Evolutionary conservation across 2,329 filamentous ascomycete species (phyloP).

Genomic region (Cytospora paraplurivora): DNA sequence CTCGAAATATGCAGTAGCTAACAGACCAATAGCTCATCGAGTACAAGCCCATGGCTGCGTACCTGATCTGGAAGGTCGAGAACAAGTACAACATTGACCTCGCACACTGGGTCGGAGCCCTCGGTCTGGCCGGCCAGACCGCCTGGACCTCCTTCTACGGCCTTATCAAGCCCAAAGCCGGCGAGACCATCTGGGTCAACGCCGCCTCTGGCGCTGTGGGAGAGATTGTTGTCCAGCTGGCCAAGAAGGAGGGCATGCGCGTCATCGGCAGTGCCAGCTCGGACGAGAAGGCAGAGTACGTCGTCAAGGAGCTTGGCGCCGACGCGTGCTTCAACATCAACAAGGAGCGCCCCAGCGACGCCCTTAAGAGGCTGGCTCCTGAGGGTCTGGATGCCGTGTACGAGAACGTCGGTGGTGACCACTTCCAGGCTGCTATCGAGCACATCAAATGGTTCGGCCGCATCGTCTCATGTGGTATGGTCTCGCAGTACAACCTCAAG

Average conservation of each 20-base stretch:
- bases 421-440: slow-evolving; percentile 59
- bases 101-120: slow-evolving; percentile 65
- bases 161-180: slow-evolving; percentile 73
- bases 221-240: slow-evolving; percentile 73
- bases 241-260: slow-evolving; percentile 72
- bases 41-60: slow-evolving; percentile 19
- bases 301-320: slow-evolving; percentile 69
- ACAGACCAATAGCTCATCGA: slow-evolving; percentile 17
- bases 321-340: slow-evolving; percentile 81
- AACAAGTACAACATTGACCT: slow-evolving; percentile 66
- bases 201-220: slow-evolving; percentile 76
- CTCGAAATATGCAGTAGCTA: not conserved
- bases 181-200: slow-evolving; percentile 77
- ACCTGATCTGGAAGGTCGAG: slow-evolving; percentile 50
- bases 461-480: slow-evolving; percentile 65
- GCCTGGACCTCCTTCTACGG: slow-evolving; percentile 75
- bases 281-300: slow-evolving; percentile 75
- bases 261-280: slow-evolving; percentile 76
- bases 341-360: slow-evolving; percentile 67
- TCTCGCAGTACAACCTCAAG: slow-evolving; percentile 67
- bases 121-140: slow-evolving; percentile 78
- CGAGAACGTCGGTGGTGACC: slow-evolving; percentile 78
- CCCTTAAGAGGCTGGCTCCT: slow-evolving; percentile 67
- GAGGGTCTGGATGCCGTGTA: slow-evolving; percentile 80
- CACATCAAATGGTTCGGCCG: slow-evolving; percentile 65